phyloP scores from a whole-genome alignment of 2,329 filamentous ascomycete species.

The Aspergillus hortae region DNA sequence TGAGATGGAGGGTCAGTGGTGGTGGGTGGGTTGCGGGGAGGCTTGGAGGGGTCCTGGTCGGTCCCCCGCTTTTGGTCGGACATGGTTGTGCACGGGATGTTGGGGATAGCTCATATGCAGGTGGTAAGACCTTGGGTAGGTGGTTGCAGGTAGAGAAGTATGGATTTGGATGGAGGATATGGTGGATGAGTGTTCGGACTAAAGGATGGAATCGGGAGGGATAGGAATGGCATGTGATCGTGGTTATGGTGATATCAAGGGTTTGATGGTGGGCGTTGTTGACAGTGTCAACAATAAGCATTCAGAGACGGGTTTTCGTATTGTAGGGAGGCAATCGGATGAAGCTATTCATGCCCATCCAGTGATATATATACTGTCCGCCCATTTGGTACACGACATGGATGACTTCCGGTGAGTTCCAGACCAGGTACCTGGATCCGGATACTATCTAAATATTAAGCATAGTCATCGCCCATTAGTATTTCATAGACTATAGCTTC shows the following conservation, averaged over 20 bases:
- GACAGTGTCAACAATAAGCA: too few relatives aligned
- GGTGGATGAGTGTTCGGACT: neutral
- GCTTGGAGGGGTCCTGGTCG: conserved; percentile 7
- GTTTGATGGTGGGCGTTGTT: neutral
- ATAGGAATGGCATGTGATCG: neutral
- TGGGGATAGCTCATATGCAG: neutral
- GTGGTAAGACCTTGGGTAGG: neutral
- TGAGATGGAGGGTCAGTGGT: conserved; percentile 9
- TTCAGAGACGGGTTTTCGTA: too few relatives aligned
- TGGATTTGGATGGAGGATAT: neutral
- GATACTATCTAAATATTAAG: too few relatives aligned
- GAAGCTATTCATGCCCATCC: too few relatives aligned
- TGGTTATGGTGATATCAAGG: neutral
- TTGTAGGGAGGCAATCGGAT: too few relatives aligned
- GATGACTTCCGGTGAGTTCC: too few relatives aligned
- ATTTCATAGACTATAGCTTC: too few relatives aligned
- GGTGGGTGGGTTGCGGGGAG: conserved; percentile 7
- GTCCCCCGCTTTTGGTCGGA: conserved; percentile 21
- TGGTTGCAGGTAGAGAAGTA: neutral
- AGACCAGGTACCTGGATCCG: too few relatives aligned
- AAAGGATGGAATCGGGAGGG: neutral
- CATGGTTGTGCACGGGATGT: conserved; percentile 11
- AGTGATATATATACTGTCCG: too few relatives aligned
- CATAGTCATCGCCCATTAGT: too few relatives aligned
- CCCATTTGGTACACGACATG: too few relatives aligned